Conservation (phyloP, 129 eudicot species). For the Centella asiatica region DNA sequence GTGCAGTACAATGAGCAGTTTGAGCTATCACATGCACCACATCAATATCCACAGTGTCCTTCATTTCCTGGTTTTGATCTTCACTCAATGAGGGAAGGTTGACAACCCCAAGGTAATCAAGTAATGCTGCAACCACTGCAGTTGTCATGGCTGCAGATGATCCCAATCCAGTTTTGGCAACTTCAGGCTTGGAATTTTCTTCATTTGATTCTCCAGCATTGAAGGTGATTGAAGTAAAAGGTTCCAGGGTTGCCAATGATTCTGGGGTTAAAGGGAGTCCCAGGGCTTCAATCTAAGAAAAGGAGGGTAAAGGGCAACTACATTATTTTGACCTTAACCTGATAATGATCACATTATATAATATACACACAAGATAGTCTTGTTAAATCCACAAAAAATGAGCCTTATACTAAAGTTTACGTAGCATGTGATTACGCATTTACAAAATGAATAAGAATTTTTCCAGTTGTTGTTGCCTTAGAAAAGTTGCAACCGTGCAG, state of each 20-base stretch:
- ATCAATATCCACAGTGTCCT: conserved; percentile 34
- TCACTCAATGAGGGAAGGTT: conserved; percentile 36
- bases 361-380: background rate
- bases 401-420: no score
- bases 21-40: conserved; percentile 83
- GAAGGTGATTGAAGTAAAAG: conserved; percentile 72
- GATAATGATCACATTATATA: background rate
- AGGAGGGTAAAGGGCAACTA: background rate
- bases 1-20: conserved; percentile 94
- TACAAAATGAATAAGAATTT: no score
- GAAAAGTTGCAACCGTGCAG: background rate
- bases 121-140: conserved; percentile 90
- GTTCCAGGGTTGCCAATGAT: conserved; percentile 69
- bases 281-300: conserved; percentile 76
- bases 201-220: conserved; percentile 49
- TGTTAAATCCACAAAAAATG: background rate
- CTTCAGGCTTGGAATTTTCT: conserved; percentile 72
- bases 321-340: background rate
- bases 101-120: conserved; percentile 77
- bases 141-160: conserved; percentile 99
- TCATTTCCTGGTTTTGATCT: conserved; percentile 30
- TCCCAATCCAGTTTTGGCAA: conserved; percentile 96
- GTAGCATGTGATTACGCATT: no score
- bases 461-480: background rate
- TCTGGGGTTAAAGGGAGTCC: conserved; percentile 84